Evolutionary conservation across 1,284 basidiomycete species (phyloP), one percentile per base, ranked within the genome.

Genomic region (Tilletia walkeri): DNA sequence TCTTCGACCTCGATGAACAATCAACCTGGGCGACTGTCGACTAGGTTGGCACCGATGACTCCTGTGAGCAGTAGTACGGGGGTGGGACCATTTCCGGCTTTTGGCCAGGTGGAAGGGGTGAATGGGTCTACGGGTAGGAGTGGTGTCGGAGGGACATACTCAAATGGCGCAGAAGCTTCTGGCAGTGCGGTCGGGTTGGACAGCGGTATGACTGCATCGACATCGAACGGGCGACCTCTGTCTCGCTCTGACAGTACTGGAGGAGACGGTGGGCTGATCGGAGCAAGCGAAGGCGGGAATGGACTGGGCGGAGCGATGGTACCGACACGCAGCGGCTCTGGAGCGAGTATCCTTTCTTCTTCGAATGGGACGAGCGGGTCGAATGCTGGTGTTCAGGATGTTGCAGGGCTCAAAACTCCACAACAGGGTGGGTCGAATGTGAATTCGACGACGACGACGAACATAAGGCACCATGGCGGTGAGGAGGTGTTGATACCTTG

Each of bases 401-500:
- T 12, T 2, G 47, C 30, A 16, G 12, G 34, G 7, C n/a, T 18
- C 66, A 56, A 30, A 10, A 50, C 12, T 16, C 48, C 48, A 30
- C 34, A 41, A 16, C 63, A 36, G 24, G 66, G 41, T 16, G 34
- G 61, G 14, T n/a, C 20, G 34, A 20, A 34, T 45, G 47, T 30
- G 65, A 34, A 78, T 77, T 30, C 24, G 24, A 30, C 24, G 24
- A 30, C 24, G 24, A 30, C 24, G 24, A 30, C 24, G 24, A 30
- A 1, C 1, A 30, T 30, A 1, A 30, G 24, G 24, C 48, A 82
- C 84, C 24, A 86, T 85, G 72, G 90, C 91, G 80, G 90, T 90
- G 80, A 84, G 77, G 73, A 88, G 88, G 41, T 90, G 90, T 73
- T 75, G 76, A 90, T 96, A 75, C 92, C 90, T 80, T 97, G 95